phyloP scores from a whole-genome alignment of 2,329 filamentous ascomycete genomes.

The Venturia aucupariae region DNA sequence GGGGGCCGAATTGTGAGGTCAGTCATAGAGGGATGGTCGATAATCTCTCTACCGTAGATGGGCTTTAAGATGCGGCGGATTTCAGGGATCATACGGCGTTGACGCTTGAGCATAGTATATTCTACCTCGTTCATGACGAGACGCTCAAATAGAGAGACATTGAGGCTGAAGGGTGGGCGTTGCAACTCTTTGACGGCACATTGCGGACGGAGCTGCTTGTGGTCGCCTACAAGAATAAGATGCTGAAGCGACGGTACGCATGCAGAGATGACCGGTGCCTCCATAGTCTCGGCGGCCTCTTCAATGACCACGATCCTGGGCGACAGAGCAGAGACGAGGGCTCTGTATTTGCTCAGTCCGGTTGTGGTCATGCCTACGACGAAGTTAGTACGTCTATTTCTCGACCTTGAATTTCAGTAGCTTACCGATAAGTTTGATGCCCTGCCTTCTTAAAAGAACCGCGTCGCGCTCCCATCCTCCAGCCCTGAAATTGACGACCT shows the following conservation, averaged over 20 bases:
- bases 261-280: slow-evolving; percentile 51
- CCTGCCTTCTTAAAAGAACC: slow-evolving; percentile 50
- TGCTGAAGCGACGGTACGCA: slow-evolving; percentile 56
- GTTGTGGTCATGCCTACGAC: slow-evolving; percentile 62
- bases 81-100: slow-evolving; percentile 65
- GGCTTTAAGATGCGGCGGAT: slow-evolving; percentile 51
- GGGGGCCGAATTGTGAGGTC: slow-evolving; percentile 35
- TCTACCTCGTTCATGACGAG: slow-evolving; percentile 57
- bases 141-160: slow-evolving; percentile 71
- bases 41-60: slow-evolving; percentile 49
- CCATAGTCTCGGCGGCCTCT: slow-evolving; percentile 69
- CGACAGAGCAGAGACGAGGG: slow-evolving; percentile 54
- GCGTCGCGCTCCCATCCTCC: slow-evolving; percentile 52
- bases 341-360: slow-evolving; percentile 70
- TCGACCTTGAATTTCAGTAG: neutral
- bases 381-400: neutral
- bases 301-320: slow-evolving; percentile 66
- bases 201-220: slow-evolving; percentile 66
- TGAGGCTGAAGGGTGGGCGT: slow-evolving; percentile 53
- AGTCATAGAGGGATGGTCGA: slow-evolving; percentile 50
- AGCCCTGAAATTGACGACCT: slow-evolving; percentile 45
- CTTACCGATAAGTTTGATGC: slow-evolving; percentile 29
- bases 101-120: slow-evolving; percentile 55
- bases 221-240: slow-evolving; percentile 65
- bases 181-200: slow-evolving; percentile 54